These are phyloP conservation scores for Ascomycota sp. DNA, from an alignment of 2,329 filamentous ascomycete genomes.

Conservation along the genomic window DNA sequence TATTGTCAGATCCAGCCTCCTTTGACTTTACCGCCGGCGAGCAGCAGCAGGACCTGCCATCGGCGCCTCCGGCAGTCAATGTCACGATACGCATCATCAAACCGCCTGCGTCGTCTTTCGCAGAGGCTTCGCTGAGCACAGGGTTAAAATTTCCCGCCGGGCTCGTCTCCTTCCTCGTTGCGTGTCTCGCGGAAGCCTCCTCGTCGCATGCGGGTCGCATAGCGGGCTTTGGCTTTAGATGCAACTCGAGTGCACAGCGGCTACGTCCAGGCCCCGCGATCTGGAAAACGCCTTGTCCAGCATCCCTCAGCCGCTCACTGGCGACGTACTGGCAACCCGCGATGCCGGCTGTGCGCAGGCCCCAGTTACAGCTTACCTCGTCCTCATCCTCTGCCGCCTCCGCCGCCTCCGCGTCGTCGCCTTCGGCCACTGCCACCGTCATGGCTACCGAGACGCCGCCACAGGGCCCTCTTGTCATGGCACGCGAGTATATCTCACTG, in stretches of 20 bases:
- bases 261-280: slow-evolving; percentile 2
- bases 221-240: slow-evolving; percentile 3
- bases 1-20: too few relatives aligned
- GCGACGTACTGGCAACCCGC: not conserved
- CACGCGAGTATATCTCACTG: slow-evolving; percentile 41
- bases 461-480: slow-evolving; percentile 9
- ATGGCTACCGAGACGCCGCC: slow-evolving; percentile 4
- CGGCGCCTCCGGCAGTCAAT: too few relatives aligned
- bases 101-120: too few relatives aligned
- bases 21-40: too few relatives aligned
- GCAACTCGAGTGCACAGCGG: slow-evolving; percentile 3
- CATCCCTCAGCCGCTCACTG: too few relatives aligned
- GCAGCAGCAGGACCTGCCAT: too few relatives aligned
- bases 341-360: slow-evolving; percentile 12
- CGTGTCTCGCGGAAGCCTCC: too few relatives aligned
- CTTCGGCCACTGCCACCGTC: slow-evolving; percentile 3
- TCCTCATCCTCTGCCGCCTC: slow-evolving; percentile 1
- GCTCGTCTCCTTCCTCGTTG: too few relatives aligned
- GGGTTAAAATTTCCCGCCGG: not conserved
- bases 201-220: too few relatives aligned
- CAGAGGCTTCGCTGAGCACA: too few relatives aligned
- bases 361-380: slow-evolving; percentile 3
- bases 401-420: slow-evolving; percentile 2
- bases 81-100: too few relatives aligned
- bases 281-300: slow-evolving; percentile 3